Percentiles rank a stretch among this genome's conserved stretches.
Evolutionary conservation across 306 rosid genomes (phyloP).

Genomic region (Elaeagnus macrophylla): DNA sequence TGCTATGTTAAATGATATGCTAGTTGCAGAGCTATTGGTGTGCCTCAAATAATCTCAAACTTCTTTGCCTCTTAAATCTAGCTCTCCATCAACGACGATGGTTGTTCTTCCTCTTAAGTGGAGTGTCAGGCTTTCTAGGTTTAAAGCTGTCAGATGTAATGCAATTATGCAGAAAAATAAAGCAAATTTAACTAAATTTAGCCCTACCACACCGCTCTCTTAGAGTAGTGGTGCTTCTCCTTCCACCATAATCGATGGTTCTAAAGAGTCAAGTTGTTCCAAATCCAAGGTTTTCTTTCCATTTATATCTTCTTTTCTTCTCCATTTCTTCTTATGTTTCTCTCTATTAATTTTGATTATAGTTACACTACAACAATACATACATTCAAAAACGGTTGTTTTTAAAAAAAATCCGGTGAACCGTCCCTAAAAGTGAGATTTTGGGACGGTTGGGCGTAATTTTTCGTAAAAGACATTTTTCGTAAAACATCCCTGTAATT

Average conservation of each 20-base stretch:
- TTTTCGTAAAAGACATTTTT: no score
- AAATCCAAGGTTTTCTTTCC: slow-evolving; percentile 67
- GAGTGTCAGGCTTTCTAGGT: slow-evolving; percentile 53
- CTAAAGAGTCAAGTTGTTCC: slow-evolving; percentile 57
- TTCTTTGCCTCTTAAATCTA: slow-evolving; percentile 30
- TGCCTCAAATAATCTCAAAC: slow-evolving; percentile 51
- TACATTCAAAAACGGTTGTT: no score
- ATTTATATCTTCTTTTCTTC: background rate
- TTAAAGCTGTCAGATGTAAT: slow-evolving; percentile 37
- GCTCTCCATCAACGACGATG: slow-evolving; percentile 5
- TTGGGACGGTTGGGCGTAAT: no score
- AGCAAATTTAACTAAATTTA: slow-evolving; percentile 61
- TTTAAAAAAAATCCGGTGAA: no score
- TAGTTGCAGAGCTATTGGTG: slow-evolving; percentile 60
- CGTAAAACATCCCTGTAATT: no score
- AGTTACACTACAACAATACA: no score
- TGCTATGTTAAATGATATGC: slow-evolving; percentile 59
- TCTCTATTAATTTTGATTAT: no score
- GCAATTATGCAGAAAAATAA: slow-evolving; percentile 25
- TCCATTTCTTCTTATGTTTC: no score
- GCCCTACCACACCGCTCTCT: slow-evolving; percentile 94
- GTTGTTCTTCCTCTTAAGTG: slow-evolving; percentile 33
- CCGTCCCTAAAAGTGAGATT: no score
- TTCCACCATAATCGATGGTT: slow-evolving; percentile 61
- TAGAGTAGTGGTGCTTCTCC: slow-evolving; percentile 87